Base-by-base conservation (phyloP, 176 grass and related monocot species). In the Eragrostis curvula region DNA sequence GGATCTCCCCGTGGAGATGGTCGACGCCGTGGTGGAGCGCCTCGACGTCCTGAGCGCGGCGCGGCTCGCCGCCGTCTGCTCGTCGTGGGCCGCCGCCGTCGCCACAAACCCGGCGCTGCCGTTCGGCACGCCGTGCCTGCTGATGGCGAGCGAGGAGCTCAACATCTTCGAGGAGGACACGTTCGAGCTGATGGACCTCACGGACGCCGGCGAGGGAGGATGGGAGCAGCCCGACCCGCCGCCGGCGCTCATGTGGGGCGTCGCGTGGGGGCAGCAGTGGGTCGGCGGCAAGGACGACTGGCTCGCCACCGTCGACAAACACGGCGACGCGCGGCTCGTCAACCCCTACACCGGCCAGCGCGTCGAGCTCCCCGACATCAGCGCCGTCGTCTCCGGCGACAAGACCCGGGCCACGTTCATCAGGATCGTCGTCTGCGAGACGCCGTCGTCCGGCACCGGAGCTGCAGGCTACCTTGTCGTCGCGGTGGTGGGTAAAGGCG, bases 401-500 rank as follows among this genome's bases (percentile, higher is more conserved):
- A 2, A 28, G 53, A 8, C 6, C n/a, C n/a, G n/a, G 13, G 18
- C 0, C 50, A 12, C 3, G 9, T 56, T 74, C 9, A 0, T 2
- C 2, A 44, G 56, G 74, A 77, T 47, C 14, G 0, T 77, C 13
- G 14, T 64, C 2, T 78, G 75, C 43, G 42, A 27, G 42, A 63
- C 57, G 58, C 57, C 42, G 1, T 18, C 24, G 32, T 36, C 32
- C 39, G 42, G 4, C 8, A 1, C 28, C 14, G 11, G 24, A 0
- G 47, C 14, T n/a, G n/a, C n/a, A n/a, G n/a, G n/a, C 15, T 47
- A 77, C 74, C 9, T 63, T 3, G 57, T 46, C 40, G 12, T 63
- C 15, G 57, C 15, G 1, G 0, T 47, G 40, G 5, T 15, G 2
- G 5, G 1, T 0, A 0, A 0, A 3, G 0, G 0, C 15, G 7